Evolutionary conservation across 176 grass and related monocot genomes (phyloP), one percentile per base, ranked within the genome.

Genomic region (Avena atlantica): DNA sequence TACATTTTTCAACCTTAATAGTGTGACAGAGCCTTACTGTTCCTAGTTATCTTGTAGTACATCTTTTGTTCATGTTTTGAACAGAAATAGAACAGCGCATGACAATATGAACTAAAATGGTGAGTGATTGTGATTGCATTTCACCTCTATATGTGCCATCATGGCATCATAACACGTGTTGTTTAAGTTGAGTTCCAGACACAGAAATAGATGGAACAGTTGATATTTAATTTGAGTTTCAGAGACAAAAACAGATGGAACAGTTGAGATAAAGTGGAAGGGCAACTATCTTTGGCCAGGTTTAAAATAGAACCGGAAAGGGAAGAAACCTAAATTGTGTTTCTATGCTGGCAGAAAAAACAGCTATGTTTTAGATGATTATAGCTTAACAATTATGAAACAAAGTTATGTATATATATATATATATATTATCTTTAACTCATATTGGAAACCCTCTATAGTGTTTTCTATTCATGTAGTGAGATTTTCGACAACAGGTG

Each of bases 1-100:
- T 12, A 14, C 51, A 83, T 72, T 83, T 57, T 25, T 13, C 16
- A 72, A 42, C 58, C 42, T 24, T 44, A 72, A 37, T n/a, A 83
- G 55, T 42, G 13, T 24, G 20, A 58, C 8, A 44, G 9, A 24
- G 51, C 34, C 24, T 12, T 83, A 55, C 9, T 57, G 12, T 17
- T 83, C 15, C 8, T 25, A 23, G 8, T 57, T 42, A 72, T 70
- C 65, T 16, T 70, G 19, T 70, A 6, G 19, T 70, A 6, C 20
- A 57, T 44, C 66, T 45, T 11, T 2, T 72, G 58, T 3, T 13
- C 69, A 59, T 20, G 45, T 27, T 71, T 59, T 16, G 21, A 27
- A 73, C 16, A 37, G 20, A 83, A 72, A 72, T 25, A 72, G n/a
- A 56, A 73, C n/a, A 73, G 23, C 1, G 5, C 67, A 83, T 15